Conservation (phyloP, 106 monocot species). For the Cymbidium sinense region DNA sequence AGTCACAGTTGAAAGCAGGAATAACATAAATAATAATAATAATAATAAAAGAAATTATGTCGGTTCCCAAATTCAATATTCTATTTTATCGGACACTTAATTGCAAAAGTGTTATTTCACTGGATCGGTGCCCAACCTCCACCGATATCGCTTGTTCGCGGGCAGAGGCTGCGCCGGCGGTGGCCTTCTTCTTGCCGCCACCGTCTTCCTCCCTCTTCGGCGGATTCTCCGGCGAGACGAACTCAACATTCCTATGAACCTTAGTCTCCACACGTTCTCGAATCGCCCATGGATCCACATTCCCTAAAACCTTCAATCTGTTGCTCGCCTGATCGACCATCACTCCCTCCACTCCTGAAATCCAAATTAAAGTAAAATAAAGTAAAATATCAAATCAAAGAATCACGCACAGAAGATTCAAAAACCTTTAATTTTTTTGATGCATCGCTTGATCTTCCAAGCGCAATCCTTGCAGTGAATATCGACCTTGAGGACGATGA, state of each 20-base stretch:
- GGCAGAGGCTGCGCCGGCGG: neutral
- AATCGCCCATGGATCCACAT: slow-evolving; percentile 49
- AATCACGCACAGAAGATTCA: neutral
- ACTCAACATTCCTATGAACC: slow-evolving; percentile 46
- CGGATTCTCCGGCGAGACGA: slow-evolving; percentile 38
- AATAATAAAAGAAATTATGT: too few species aligned
- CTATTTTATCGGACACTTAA: too few species aligned
- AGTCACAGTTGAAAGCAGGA: slow-evolving; percentile 20
- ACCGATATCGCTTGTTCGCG: too few species aligned
- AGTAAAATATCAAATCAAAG: neutral
- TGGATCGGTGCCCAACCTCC: too few species aligned
- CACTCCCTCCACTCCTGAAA: slow-evolving; percentile 40
- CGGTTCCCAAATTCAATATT: too few species aligned
- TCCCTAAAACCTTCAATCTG: slow-evolving; percentile 52
- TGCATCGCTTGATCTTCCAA: slow-evolving; percentile 35
- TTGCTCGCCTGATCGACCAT: slow-evolving; percentile 22
- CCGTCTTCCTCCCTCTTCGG: slow-evolving; percentile 5
- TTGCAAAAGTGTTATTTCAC: too few species aligned
- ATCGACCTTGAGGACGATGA: slow-evolving; percentile 37
- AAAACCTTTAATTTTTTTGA: slow-evolving; percentile 32
- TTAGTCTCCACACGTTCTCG: slow-evolving; percentile 44
- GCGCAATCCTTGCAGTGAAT: slow-evolving; percentile 69
- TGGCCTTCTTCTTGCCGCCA: slow-evolving; percentile 10
- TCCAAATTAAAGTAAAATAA: neutral
- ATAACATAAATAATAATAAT: too few species aligned